A percentile compares a stretch with the other conserved stretches of the same genome.
phyloP scores from a whole-genome alignment of 2,329 filamentous ascomycete genomes.

The Paracamarosporium sp. region DNA sequence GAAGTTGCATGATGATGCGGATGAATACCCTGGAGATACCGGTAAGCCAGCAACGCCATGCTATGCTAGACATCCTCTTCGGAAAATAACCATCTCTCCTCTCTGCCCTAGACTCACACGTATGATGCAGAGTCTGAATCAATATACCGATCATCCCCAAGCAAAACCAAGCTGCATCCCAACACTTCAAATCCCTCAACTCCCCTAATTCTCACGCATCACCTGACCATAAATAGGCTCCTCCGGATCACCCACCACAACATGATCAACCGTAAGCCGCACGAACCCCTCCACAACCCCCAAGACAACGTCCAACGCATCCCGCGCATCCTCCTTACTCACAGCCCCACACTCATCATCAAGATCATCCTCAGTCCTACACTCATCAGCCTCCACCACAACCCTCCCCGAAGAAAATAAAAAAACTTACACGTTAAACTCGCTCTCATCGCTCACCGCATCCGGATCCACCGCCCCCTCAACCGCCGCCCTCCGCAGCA shows the following conservation, averaged over 20 bases:
- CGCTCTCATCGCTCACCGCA: slow-evolving; percentile 87
- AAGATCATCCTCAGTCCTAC: neutral
- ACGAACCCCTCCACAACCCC: neutral
- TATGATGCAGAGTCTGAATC: too few relatives aligned
- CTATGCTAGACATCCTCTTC: too few relatives aligned
- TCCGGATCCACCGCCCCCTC: slow-evolving; percentile 99
- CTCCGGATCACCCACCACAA: neutral
- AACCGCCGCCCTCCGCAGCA: slow-evolving; percentile 62
- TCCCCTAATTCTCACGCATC: neutral
- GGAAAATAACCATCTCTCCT: too few relatives aligned
- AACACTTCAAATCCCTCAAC: too few relatives aligned
- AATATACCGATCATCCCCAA: too few relatives aligned
- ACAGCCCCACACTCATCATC: neutral
- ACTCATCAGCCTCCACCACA: slow-evolving; percentile 48
- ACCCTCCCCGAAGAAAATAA: slow-evolving; percentile 98
- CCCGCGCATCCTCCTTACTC: neutral
- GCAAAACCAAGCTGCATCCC: too few relatives aligned
- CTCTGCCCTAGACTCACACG: too few relatives aligned
- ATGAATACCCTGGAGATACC: too few relatives aligned
- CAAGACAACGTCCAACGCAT: neutral
- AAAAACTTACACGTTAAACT: slow-evolving; percentile 93
- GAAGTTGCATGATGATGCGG: too few relatives aligned
- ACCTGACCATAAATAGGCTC: neutral
- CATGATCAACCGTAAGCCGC: neutral
- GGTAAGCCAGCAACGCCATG: too few relatives aligned